Evolutionary conservation across 225 moss, liverwort and hornwort species (phyloP), one percentile per base, ranked within the genome.

Genomic region (Thuidium tamariscinum): DNA sequence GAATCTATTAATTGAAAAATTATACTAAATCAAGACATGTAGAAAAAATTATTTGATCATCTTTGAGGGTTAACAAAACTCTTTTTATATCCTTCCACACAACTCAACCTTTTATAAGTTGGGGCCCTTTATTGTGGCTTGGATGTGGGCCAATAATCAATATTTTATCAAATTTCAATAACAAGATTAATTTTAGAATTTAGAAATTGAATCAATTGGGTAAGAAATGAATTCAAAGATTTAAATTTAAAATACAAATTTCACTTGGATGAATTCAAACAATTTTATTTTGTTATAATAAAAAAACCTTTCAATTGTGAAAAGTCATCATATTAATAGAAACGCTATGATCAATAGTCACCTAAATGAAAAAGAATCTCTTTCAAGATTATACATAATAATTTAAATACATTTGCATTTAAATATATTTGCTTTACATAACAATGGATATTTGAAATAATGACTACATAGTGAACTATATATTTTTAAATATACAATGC

Each of bases 21-120:
- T 52, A n/a, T 36, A 14, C 2, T 9, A 5, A n/a, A 23, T 54
- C 23, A 54, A 54, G n/a, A 22, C 1, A 54, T 14, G 2, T 52
- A 9, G 22, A n/a, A n/a, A 54, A 10, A 54, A 36, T 14, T 23
- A 5, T 36, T 54, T 9, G 25, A 36, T 6, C 15, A 7, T 5
- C 22, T 23, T 15, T 16, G 36, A 54, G 1, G 1, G 52, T 36
- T 1, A 36, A 44, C 6, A 36, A 16, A 75, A n/a, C n/a, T 0
- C 1, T 3, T 25, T 25, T 15, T 5, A 36, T 54, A 36, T 23
- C 5, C 23, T 5, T 75, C 23, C 14, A 1, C 9, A 15, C n/a
- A n/a, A 22, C 0, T n/a, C n/a, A 75, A 75, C 3, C 3, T 1
- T 32, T 0, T n/a, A 0, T 36, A 4, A 75, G 1, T 22, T n/a